Evolutionary conservation across 1,284 basidiomycete species (phyloP).

Genomic region (Xerocomus minutiporus): DNA sequence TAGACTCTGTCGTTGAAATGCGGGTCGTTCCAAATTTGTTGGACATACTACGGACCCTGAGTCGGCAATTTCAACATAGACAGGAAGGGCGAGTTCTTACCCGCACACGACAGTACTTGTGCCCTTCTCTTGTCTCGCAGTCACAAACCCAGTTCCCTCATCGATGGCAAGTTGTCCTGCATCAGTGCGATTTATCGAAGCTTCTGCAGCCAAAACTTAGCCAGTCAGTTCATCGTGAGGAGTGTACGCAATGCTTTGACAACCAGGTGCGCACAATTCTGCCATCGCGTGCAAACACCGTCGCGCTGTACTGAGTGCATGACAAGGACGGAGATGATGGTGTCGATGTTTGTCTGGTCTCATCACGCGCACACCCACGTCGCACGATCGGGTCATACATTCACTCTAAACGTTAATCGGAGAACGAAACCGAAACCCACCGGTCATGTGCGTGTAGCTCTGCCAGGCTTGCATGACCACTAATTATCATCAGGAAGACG

Average conservation of each 20-base stretch:
- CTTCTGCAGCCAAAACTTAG: conserved; percentile 39
- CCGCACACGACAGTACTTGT: too few species aligned
- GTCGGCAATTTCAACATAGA: too few species aligned
- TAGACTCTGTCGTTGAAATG: too few species aligned
- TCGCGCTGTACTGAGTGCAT: conserved; percentile 24
- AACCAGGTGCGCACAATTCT: conserved; percentile 59
- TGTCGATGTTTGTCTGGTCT: too few species aligned
- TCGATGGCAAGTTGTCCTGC: too few species aligned
- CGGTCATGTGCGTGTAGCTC: conserved; percentile 51
- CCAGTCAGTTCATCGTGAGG: conserved; percentile 73
- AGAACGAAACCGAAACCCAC: conserved; percentile 62
- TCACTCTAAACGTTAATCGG: conserved; percentile 75
- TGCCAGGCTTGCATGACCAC: background rate
- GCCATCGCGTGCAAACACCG: background rate
- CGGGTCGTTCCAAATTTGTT: too few species aligned
- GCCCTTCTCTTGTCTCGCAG: too few species aligned
- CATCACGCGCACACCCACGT: too few species aligned
- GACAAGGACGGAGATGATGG: conserved; percentile 14
- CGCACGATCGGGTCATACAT: conserved; percentile 47
- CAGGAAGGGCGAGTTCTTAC: too few species aligned
- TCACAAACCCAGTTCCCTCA: too few species aligned
- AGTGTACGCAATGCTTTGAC: conserved; percentile 96
- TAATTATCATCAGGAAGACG: too few species aligned
- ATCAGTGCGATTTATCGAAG: conserved; percentile 12
- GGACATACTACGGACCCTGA: too few species aligned